phyloP scores from a whole-genome alignment of 2,329 filamentous ascomycete species.

The Biscogniauxia mediterranea region DNA sequence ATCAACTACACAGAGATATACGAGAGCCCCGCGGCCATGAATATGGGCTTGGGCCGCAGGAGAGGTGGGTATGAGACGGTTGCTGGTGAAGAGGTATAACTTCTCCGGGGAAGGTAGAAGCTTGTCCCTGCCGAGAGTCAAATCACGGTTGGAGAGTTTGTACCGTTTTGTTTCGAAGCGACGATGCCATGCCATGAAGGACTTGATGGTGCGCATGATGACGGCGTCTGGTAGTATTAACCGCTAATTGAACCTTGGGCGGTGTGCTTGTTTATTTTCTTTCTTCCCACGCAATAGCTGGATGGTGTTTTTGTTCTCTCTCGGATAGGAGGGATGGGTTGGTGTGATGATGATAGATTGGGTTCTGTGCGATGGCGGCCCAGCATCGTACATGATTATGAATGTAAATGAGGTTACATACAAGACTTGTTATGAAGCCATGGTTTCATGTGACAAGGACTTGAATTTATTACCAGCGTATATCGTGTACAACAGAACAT shows the following conservation, averaged over 20 bases:
- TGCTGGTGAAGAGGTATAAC: conserved; percentile 52
- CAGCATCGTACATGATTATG: neutral
- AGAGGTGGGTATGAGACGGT: conserved; percentile 64
- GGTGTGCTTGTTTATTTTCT: neutral
- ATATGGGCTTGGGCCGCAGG: conserved; percentile 45
- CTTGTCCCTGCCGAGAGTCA: neutral
- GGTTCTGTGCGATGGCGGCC: neutral
- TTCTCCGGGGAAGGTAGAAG: neutral
- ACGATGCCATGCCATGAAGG: neutral
- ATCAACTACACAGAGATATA: conserved; percentile 91
- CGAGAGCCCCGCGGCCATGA: conserved; percentile 73
- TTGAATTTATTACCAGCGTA: no score
- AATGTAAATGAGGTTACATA: neutral
- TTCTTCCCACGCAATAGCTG: neutral
- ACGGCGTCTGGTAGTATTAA: neutral
- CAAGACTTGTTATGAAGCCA: neutral
- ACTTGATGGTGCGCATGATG: neutral
- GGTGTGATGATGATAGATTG: neutral
- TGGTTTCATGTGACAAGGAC: neutral
- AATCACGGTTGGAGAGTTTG: neutral
- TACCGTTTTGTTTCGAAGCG: neutral
- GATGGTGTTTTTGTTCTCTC: neutral
- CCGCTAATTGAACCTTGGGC: neutral
- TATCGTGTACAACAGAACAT: no score
- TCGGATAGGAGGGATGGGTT: neutral